Evolutionary conservation across 1,284 basidiomycete species (phyloP).

Genomic region (Rhizoctonia solani): DNA sequence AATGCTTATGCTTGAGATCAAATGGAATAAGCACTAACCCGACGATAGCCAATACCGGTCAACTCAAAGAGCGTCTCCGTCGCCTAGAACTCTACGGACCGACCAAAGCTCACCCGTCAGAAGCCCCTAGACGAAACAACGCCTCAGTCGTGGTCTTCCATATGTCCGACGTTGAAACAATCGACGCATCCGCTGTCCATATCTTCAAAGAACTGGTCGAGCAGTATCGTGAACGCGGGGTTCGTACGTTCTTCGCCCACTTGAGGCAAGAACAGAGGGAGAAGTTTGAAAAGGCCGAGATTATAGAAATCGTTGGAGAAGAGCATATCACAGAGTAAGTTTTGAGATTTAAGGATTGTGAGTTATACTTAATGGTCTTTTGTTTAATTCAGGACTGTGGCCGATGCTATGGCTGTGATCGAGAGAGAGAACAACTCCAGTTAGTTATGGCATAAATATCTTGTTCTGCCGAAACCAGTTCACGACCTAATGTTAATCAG

Average conservation of each 20-base stretch:
- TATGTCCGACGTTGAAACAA: slow-evolving; percentile 80
- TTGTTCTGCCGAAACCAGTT: no score
- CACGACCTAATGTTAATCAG: no score
- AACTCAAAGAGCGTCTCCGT: slow-evolving; percentile 76
- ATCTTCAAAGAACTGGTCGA: slow-evolving; percentile 81
- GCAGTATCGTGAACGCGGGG: slow-evolving; percentile 77
- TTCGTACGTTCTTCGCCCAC: slow-evolving; percentile 79
- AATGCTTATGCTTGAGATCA: slow-evolving; percentile 40
- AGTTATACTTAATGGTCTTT: background rate
- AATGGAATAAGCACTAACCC: slow-evolving; percentile 10
- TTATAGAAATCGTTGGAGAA: slow-evolving; percentile 64
- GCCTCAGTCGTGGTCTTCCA: slow-evolving; percentile 85
- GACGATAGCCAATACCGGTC: slow-evolving; percentile 78
- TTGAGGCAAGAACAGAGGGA: slow-evolving; percentile 60
- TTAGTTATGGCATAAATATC: background rate
- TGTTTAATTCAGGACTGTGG: slow-evolving; percentile 30
- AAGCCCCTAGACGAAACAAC: slow-evolving; percentile 74
- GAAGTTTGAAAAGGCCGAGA: slow-evolving; percentile 69
- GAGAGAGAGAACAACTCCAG: slow-evolving; percentile 31
- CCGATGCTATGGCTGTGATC: slow-evolving; percentile 36
- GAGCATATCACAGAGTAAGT: slow-evolving; percentile 75
- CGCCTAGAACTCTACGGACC: slow-evolving; percentile 81
- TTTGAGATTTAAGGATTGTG: background rate
- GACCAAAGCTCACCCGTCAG: slow-evolving; percentile 80
- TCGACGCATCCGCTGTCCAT: slow-evolving; percentile 85